Conservation (phyloP, 140 eudicot species). For the Eryngium alpinum region DNA sequence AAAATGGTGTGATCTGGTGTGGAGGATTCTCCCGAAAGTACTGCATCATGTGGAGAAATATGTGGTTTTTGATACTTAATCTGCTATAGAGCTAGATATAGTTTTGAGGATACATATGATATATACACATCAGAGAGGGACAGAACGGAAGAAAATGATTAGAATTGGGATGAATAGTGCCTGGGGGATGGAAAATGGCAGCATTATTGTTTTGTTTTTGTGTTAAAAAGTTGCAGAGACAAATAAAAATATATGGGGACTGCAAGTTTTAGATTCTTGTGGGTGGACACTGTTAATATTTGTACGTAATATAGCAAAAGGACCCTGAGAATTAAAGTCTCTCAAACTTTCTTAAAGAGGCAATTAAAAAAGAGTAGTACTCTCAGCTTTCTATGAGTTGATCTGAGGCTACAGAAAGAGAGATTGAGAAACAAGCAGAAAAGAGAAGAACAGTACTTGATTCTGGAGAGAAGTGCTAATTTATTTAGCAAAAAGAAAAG, state of each 20-base stretch:
- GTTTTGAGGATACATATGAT: not conserved
- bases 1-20: constrained; percentile 38
- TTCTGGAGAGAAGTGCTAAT: too few species aligned
- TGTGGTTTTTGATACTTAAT: too few species aligned
- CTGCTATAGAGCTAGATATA: too few species aligned
- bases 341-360: too few species aligned
- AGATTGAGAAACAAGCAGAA: constrained; percentile 30
- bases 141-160: constrained; percentile 57
- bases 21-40: constrained; percentile 52
- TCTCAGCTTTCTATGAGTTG: constrained; percentile 21
- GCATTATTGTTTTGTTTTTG: not conserved
- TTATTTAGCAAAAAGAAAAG: too few species aligned
- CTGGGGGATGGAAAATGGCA: constrained; percentile 50
- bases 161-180: constrained; percentile 49
- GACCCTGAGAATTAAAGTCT: constrained; percentile 14
- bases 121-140: constrained; percentile 1
- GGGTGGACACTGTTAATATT: not conserved
- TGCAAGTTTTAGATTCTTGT: constrained; percentile 41
- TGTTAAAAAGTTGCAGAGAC: not conserved
- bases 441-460: too few species aligned
- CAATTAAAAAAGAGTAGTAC: constrained; percentile 21
- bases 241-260: constrained; percentile 14
- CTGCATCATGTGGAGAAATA: constrained; percentile 44
- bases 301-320: not conserved
- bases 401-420: constrained; percentile 26